Conservation (phyloP, 805 yeast species). For the Candida pini region DNA sequence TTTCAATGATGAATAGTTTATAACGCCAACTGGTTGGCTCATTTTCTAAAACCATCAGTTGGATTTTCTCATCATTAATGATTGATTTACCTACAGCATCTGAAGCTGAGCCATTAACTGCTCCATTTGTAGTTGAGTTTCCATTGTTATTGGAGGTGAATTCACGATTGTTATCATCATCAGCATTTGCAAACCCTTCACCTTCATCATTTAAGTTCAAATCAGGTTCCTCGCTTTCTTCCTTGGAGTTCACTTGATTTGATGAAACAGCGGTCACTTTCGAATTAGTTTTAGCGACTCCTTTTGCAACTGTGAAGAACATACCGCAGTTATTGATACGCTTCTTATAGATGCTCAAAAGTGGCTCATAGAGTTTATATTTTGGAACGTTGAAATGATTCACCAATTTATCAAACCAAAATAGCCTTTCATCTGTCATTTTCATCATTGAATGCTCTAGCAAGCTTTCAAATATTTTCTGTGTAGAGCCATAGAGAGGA, state of each 20-base stretch:
- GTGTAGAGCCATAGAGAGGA: constrained; percentile 16
- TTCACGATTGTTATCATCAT: constrained; percentile 16
- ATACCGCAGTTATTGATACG: constrained; percentile 27
- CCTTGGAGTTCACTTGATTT: constrained; percentile 1
- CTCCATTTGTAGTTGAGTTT: constrained; percentile 1
- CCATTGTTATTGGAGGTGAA: constrained; percentile 3
- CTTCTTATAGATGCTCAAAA: constrained; percentile 20
- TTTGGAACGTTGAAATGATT: constrained; percentile 22
- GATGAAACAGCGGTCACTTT: constrained; percentile 5
- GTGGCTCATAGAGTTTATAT: constrained; percentile 15
- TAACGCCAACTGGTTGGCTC: constrained; percentile 58
- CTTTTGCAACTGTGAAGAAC: constrained; percentile 19
- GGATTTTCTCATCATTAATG: too few species aligned
- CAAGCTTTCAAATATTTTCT: constrained; percentile 17
- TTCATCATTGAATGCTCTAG: constrained; percentile 15
- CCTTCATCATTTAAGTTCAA: constrained; percentile 18
- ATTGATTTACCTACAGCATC: too few species aligned
- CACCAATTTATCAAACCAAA: constrained; percentile 27
- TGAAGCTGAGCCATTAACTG: constrained; percentile 4
- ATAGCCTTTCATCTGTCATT: constrained; percentile 11
- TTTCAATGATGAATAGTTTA: constrained; percentile 41
- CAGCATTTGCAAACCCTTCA: constrained; percentile 12
- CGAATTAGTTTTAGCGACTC: not conserved
- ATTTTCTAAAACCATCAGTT: constrained; percentile 33
- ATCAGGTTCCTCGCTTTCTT: constrained; percentile 9